Evolutionary conservation across 352 stramenopile genomes (phyloP).

Genomic region (Globisporangium viniferum): DNA sequence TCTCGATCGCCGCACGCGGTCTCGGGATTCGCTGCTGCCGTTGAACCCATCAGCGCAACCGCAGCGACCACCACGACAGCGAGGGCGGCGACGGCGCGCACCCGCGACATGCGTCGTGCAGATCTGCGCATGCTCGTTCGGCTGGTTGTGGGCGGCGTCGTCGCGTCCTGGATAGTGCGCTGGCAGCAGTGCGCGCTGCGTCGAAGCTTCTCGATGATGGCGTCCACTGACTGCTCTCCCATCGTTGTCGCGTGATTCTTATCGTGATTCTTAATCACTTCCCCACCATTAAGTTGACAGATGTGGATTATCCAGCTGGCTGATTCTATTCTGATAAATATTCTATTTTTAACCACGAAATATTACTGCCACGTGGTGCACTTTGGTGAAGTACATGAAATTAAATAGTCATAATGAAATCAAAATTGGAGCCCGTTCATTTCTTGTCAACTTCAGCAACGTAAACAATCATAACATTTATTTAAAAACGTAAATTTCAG

Average conservation of each 20-base stretch:
- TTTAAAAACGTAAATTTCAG: too few species aligned
- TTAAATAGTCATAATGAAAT: too few species aligned
- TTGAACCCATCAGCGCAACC: background rate
- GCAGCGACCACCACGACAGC: background rate
- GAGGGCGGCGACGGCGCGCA: background rate
- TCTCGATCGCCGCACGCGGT: background rate
- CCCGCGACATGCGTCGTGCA: background rate
- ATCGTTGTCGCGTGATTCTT: background rate
- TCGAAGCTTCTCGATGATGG: background rate
- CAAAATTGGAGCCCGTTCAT: too few species aligned
- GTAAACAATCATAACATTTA: too few species aligned
- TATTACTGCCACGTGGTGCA: too few species aligned
- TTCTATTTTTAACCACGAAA: too few species aligned
- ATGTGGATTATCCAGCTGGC: too few species aligned
- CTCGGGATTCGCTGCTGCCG: conserved; percentile 1
- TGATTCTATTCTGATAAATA: too few species aligned
- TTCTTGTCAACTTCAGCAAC: too few species aligned
- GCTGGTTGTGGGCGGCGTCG: background rate
- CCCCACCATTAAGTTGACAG: too few species aligned
- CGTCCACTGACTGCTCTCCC: too few species aligned
- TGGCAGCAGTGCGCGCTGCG: background rate
- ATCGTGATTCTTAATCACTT: too few species aligned
- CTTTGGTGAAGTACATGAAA: background rate
- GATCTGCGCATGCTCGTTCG: background rate
- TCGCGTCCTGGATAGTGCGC: background rate